phyloP scores from a whole-genome alignment of 345 rosid genomes.

The Noccaea caerulescens region DNA sequence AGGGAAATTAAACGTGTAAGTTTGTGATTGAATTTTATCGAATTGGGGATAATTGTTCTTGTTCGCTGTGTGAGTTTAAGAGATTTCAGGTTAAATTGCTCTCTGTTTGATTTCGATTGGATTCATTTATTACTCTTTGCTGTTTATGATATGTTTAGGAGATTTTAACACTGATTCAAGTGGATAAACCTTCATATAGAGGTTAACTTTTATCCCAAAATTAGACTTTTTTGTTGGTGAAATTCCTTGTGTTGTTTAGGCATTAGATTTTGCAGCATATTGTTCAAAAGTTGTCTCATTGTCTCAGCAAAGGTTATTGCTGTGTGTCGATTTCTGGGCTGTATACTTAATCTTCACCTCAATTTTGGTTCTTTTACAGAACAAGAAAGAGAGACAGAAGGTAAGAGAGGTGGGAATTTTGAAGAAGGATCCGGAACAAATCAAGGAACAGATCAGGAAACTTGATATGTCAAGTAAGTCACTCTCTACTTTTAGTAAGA shows the following conservation, averaged over 20 bases:
- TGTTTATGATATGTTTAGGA: slow-evolving; percentile 1
- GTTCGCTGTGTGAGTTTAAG: background rate
- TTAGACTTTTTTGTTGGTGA: background rate
- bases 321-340: background rate
- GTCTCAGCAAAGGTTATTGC: background rate
- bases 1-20: slow-evolving; percentile 87
- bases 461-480: slow-evolving; percentile 90
- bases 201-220: background rate
- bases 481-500: background rate
- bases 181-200: background rate
- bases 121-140: background rate
- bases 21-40: background rate
- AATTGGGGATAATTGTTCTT: slow-evolving; percentile 6
- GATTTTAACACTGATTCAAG: slow-evolving; percentile 10
- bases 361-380: slow-evolving; percentile 52
- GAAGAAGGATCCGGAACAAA: slow-evolving; percentile 94
- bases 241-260: background rate
- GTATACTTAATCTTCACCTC: background rate
- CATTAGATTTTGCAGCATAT: background rate
- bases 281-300: slow-evolving; percentile 1
- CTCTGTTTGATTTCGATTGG: background rate
- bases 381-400: slow-evolving; percentile 96
- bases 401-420: slow-evolving; percentile 98
- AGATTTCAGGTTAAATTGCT: background rate
- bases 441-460: slow-evolving; percentile 90